phyloP scores from a whole-genome alignment of 1,139 yeast species.

The Yamadazyma spencermartinsiae region DNA sequence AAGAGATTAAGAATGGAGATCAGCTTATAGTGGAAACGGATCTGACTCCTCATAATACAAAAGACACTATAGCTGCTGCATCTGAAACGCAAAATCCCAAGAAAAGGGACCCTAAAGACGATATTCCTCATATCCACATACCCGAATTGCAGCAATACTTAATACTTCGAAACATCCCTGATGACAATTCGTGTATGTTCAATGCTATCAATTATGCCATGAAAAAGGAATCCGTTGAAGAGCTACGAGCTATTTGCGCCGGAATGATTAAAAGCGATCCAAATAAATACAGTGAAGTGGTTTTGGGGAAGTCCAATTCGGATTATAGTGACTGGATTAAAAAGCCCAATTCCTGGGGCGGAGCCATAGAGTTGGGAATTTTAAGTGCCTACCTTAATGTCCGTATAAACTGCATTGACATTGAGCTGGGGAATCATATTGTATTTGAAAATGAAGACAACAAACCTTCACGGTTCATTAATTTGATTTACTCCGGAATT shows the following conservation, averaged over 20 bases:
- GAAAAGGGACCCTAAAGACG: slow-evolving; percentile 9
- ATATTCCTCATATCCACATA: slow-evolving; percentile 31
- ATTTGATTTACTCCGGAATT: slow-evolving; percentile 67
- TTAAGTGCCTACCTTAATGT: slow-evolving; percentile 55
- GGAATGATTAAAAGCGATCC: slow-evolving; percentile 45
- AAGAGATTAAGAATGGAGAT: slow-evolving; percentile 59
- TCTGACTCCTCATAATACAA: background rate
- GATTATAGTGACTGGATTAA: slow-evolving; percentile 65
- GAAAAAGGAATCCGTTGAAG: slow-evolving; percentile 29
- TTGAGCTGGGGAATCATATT: slow-evolving; percentile 63
- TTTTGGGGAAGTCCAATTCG: slow-evolving; percentile 53
- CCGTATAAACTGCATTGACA: slow-evolving; percentile 63
- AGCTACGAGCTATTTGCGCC: slow-evolving; percentile 52
- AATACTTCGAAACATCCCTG: slow-evolving; percentile 63
- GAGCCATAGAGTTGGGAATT: slow-evolving; percentile 76
- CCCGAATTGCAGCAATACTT: slow-evolving; percentile 26
- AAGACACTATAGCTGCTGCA: background rate
- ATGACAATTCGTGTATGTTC: slow-evolving; percentile 80
- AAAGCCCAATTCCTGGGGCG: slow-evolving; percentile 75
- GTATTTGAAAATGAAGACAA: slow-evolving; percentile 48
- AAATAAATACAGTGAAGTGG: slow-evolving; percentile 51
- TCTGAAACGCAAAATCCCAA: background rate
- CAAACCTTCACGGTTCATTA: slow-evolving; percentile 38
- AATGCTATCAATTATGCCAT: slow-evolving; percentile 63
- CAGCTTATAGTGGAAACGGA: slow-evolving; percentile 42